phyloP scores from a whole-genome alignment of 2,329 filamentous ascomycete species.

The Monosporascus sp. region DNA sequence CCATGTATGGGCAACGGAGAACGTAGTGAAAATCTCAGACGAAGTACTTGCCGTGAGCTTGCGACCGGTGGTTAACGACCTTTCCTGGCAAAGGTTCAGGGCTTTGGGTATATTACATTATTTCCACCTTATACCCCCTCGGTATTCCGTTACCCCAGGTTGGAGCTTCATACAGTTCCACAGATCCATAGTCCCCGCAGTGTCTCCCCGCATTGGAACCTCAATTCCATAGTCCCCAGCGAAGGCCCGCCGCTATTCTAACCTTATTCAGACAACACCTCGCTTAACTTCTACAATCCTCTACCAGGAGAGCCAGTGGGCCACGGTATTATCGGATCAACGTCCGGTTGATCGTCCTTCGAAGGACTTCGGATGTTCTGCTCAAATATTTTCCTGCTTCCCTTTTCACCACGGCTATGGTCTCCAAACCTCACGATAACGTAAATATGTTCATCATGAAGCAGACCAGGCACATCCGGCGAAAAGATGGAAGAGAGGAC shows the following conservation, averaged over 20 bases:
- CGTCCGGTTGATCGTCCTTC: not conserved
- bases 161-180: not conserved
- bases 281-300: not conserved
- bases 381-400: not conserved
- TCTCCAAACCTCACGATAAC: not conserved
- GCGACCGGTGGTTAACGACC: not conserved
- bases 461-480: slow-evolving; percentile 7
- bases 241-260: not conserved
- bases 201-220: not conserved
- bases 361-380: no score
- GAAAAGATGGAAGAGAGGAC: not conserved
- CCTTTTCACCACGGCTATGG: not conserved
- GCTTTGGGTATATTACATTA: not conserved
- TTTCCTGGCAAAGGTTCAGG: not conserved
- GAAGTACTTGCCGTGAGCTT: no score
- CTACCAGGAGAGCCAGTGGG: not conserved
- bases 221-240: not conserved
- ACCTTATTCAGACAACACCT: not conserved
- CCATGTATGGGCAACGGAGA: no score
- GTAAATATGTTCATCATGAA: slow-evolving; percentile 8
- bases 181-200: not conserved
- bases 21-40: no score
- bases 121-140: not conserved
- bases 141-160: not conserved
- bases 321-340: not conserved